Percentiles rank a stretch among this genome's conserved stretches.
Evolutionary conservation across 192 early-diverging fungal species (phyloP).

Genomic region (Coemansia interrupta): DNA sequence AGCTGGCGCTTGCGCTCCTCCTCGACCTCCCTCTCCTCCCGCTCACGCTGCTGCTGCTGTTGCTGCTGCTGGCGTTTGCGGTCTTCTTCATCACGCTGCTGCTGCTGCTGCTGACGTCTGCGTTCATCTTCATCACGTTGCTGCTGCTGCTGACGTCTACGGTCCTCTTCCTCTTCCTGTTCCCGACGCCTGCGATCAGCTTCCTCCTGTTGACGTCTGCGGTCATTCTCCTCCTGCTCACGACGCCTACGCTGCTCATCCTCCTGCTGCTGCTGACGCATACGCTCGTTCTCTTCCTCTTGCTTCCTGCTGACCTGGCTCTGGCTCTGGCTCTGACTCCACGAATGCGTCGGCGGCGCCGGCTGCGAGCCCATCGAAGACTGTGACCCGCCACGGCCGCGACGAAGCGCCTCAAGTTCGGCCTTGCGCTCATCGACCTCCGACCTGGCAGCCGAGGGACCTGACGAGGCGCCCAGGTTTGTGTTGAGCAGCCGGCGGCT

Average conservation of each 20-base stretch:
- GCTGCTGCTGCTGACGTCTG: conserved; percentile 28
- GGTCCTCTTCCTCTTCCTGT: conserved; percentile 24
- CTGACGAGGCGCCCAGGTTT: conserved; percentile 22
- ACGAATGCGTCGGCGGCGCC: conserved; percentile 25
- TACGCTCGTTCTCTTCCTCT: conserved; percentile 15
- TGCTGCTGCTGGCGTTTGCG: conserved; percentile 20
- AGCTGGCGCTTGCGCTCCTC: conserved; percentile 7
- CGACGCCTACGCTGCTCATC: conserved; percentile 25
- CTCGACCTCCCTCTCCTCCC: conserved; percentile 9
- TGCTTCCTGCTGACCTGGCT: conserved; percentile 8
- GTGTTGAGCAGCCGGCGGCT: conserved; percentile 41
- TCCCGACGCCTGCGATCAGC: conserved; percentile 7
- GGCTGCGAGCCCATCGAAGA: conserved; percentile 18
- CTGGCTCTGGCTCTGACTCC: conserved; percentile 32
- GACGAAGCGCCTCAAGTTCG: conserved; percentile 41
- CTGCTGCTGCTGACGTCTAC: conserved; percentile 23
- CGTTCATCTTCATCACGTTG: conserved; percentile 33
- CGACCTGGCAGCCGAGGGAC: not conserved
- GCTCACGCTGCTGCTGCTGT: not conserved
- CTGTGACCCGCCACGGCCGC: conserved; percentile 35
- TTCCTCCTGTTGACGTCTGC: conserved; percentile 44
- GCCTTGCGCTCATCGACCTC: conserved; percentile 32
- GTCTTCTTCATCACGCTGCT: conserved; percentile 45
- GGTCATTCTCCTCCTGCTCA: conserved; percentile 51
- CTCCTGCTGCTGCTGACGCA: conserved; percentile 26